phyloP scores from a whole-genome alignment of 2,329 filamentous ascomycete species.

The Diaporthe ampelina region DNA sequence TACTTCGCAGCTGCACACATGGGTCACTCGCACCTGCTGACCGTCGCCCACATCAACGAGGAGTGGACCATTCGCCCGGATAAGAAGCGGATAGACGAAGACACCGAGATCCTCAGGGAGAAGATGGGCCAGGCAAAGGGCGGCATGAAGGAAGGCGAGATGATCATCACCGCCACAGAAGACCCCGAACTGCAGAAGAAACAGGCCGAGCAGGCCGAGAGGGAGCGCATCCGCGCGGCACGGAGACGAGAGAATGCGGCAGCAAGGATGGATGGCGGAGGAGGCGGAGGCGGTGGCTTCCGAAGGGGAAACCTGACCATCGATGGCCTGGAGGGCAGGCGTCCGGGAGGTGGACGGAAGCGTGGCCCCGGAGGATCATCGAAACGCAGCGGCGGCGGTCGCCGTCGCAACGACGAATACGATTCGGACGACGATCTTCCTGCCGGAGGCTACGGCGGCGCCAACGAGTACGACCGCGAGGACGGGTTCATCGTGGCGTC shows the following conservation, averaged over 20 bases:
- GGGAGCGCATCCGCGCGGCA: constrained; percentile 77
- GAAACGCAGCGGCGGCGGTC: constrained; percentile 50
- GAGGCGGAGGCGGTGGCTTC: constrained; percentile 59
- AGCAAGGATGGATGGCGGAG: constrained; percentile 72
- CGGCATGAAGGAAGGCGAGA: constrained; percentile 60
- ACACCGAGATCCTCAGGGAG: constrained; percentile 75
- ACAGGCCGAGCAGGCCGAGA: constrained; percentile 80
- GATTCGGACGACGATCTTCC: constrained; percentile 83
- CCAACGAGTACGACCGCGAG: constrained; percentile 82
- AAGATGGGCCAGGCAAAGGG: constrained; percentile 75
- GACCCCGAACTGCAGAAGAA: constrained; percentile 83
- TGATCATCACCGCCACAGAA: constrained; percentile 78
- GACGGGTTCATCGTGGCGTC: constrained; percentile 84
- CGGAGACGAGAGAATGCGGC: constrained; percentile 77
- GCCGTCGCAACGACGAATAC: constrained; percentile 73
- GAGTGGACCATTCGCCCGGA: constrained; percentile 79
- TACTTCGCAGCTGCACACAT: constrained; percentile 82
- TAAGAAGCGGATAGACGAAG: constrained; percentile 54
- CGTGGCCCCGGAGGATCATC: constrained; percentile 61
- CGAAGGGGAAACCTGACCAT: constrained; percentile 73
- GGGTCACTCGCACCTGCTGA: constrained; percentile 76
- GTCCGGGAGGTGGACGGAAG: constrained; percentile 65
- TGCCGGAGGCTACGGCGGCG: constrained; percentile 69
- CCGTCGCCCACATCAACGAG: constrained; percentile 82
- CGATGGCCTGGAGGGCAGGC: constrained; percentile 74